phyloP scores from a whole-genome alignment of 1,139 yeast species.

The Pichia sp. region DNA sequence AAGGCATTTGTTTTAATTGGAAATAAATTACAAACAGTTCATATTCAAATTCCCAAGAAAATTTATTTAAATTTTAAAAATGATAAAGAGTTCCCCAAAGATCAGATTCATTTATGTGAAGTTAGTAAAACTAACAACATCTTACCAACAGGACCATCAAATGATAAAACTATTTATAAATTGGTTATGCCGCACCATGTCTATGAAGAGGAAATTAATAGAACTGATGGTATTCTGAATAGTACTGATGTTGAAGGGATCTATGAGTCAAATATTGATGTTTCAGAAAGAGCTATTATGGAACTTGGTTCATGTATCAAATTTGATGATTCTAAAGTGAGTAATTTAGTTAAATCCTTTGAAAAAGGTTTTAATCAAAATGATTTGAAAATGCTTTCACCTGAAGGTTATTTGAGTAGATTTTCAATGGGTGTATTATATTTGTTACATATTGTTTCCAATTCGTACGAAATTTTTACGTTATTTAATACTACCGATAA shows the following conservation, averaged over 20 bases:
- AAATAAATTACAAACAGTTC: slow-evolving; percentile 67
- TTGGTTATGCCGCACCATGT: slow-evolving; percentile 61
- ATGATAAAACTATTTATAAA: slow-evolving; percentile 44
- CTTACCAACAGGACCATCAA: slow-evolving; percentile 67
- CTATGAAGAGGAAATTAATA: slow-evolving; percentile 50
- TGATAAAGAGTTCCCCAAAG: slow-evolving; percentile 35
- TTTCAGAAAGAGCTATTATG: slow-evolving; percentile 70
- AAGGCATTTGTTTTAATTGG: slow-evolving; percentile 67
- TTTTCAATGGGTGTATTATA: slow-evolving; percentile 60
- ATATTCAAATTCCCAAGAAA: slow-evolving; percentile 67
- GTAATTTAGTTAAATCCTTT: slow-evolving; percentile 82
- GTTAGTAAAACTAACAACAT: slow-evolving; percentile 54
- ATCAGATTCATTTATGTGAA: slow-evolving; percentile 46
- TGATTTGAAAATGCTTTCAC: slow-evolving; percentile 43
- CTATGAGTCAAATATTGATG: slow-evolving; percentile 67
- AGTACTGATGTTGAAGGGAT: slow-evolving; percentile 61
- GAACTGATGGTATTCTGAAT: slow-evolving; percentile 60
- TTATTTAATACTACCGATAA: slow-evolving; percentile 64
- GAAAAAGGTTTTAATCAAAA: slow-evolving; percentile 74
- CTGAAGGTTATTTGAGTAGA: slow-evolving; percentile 46
- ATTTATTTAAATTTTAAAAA: slow-evolving; percentile 64
- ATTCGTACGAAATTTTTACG: slow-evolving; percentile 70
- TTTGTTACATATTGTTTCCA: slow-evolving; percentile 65
- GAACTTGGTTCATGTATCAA: slow-evolving; percentile 70
- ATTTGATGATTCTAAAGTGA: slow-evolving; percentile 64